Conservation (phyloP, 352 stramenopile genomes). For the Phytophthora sp. region DNA sequence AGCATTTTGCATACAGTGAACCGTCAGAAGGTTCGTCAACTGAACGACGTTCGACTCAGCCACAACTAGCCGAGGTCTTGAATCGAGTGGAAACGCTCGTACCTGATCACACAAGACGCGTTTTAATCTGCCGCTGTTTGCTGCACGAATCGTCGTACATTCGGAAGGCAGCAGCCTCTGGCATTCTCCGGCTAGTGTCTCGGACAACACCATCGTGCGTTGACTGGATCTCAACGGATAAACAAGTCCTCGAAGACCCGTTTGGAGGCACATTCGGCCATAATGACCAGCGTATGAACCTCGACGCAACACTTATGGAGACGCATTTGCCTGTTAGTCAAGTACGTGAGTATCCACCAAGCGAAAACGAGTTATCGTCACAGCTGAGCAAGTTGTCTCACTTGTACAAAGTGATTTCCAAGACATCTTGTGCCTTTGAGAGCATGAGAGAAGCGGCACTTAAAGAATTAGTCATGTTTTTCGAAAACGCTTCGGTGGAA, state of each 20-base stretch:
- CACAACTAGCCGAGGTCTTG: conserved; percentile 46
- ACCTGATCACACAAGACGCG: conserved; percentile 13
- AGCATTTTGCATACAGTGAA: conserved; percentile 68
- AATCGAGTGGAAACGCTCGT: conserved; percentile 47
- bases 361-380: conserved; percentile 39
- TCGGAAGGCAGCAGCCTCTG: conserved; percentile 52
- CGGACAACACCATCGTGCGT: conserved; percentile 16
- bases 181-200: conserved; percentile 43
- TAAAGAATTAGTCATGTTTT: conserved; percentile 39
- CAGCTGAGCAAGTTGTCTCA: conserved; percentile 40
- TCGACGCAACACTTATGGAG: conserved; percentile 39
- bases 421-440: conserved; percentile 24
- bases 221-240: conserved; percentile 25
- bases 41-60: conserved; percentile 37
- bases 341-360: conserved; percentile 27
- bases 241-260: conserved; percentile 42
- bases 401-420: conserved; percentile 38
- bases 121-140: conserved; percentile 57
- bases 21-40: conserved; percentile 23
- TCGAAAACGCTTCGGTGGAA: conserved; percentile 32
- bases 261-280: conserved; percentile 24
- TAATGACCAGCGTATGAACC: conserved; percentile 14
- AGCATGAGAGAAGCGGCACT: conserved; percentile 39
- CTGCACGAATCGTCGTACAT: conserved; percentile 59
- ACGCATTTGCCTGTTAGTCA: conserved; percentile 33